Base-by-base conservation (phyloP, 2,329 filamentous ascomycete genomes). In the Phoma herbarum region DNA sequence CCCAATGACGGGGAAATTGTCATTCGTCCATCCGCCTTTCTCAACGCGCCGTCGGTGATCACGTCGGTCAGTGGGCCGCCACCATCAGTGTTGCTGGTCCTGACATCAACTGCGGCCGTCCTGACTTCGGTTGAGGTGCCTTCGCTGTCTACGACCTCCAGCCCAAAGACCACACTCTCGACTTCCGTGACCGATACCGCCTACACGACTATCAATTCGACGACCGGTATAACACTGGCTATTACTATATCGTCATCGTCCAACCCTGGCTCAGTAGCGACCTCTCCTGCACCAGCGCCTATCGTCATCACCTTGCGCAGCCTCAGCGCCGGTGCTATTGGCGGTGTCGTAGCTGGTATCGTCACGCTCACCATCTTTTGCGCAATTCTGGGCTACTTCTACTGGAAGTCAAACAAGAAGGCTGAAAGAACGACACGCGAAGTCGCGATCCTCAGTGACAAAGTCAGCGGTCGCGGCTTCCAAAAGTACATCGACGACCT, bases 401-500 rank as follows among this genome's bases (percentile, higher is more conserved):
- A 58, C 48, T 60, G 45, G 46, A 41, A 50, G 18, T 52, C 58
- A 1, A 54, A 42, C 25, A 58, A 55, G 44, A 61, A 59, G 26
- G 57, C 59, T 0, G 54, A 53, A 4, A 6, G 28, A 8, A 57
- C 61, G 22, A 61, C 29, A 7, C 47, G 43, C 2, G 54, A 57
- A 18, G 59, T 58, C 10, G 63, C 65, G 0, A 45, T 50, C 9
- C 25, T 63, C 2, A 48, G 45, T 3, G 61, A 63, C 16, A 52
- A 51, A 1, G 44, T 53, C 1, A 59, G 61, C 10, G 60, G 56
- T 0, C 44, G 56, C 1, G 60, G 65, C 1, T 44, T 62, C 2
- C 46, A 52, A 16, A 35, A 29, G 9, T 45, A 63, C 4, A 66
- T 68, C 26, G 50, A 57, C 0, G 43, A 56, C 16, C 26, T 66